phyloP scores from a whole-genome alignment of 2,329 filamentous ascomycete species.

The Lasiodiplodia hormozganensis region DNA sequence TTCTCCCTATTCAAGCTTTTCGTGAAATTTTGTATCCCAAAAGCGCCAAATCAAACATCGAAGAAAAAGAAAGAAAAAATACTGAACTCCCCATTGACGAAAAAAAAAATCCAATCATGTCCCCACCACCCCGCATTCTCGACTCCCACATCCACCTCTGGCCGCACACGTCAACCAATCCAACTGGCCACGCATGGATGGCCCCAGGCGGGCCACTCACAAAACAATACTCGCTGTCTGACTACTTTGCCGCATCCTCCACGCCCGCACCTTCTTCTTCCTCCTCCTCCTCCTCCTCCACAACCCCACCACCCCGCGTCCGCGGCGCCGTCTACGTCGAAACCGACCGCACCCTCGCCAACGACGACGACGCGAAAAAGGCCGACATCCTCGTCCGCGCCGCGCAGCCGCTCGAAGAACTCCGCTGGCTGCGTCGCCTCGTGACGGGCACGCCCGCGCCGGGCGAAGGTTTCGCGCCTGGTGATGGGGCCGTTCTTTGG shows the following conservation, averaged over 20 bases:
- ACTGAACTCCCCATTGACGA: not conserved
- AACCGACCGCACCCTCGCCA: constrained; percentile 62
- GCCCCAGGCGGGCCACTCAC: constrained; percentile 64
- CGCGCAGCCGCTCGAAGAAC: constrained; percentile 62
- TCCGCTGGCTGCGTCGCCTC: constrained; percentile 69
- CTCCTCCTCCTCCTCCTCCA: not conserved
- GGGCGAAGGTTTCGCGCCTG: constrained; percentile 66
- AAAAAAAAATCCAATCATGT: not conserved
- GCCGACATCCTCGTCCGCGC: constrained; percentile 53
- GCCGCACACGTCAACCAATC: constrained; percentile 66
- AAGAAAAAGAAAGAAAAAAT: not conserved
- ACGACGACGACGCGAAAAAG: not conserved
- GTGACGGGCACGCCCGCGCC: constrained; percentile 63
- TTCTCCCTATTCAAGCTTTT: not conserved
- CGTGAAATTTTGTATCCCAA: not conserved
- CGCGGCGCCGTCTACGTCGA: constrained; percentile 82
- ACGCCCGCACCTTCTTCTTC: no score
- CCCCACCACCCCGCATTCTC: constrained; percentile 58
- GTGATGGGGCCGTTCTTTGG: constrained; percentile 60
- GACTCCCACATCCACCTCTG: constrained; percentile 94
- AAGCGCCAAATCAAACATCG: not conserved
- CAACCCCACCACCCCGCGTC: constrained; percentile 15
- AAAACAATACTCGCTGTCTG: constrained; percentile 67
- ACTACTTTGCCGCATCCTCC: constrained; percentile 58
- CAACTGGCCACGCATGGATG: constrained; percentile 74